These are phyloP conservation scores for Gryganskiella cystojenkinii DNA, from an alignment of 192 early-diverging fungal species.

Conservation along the genomic window DNA sequence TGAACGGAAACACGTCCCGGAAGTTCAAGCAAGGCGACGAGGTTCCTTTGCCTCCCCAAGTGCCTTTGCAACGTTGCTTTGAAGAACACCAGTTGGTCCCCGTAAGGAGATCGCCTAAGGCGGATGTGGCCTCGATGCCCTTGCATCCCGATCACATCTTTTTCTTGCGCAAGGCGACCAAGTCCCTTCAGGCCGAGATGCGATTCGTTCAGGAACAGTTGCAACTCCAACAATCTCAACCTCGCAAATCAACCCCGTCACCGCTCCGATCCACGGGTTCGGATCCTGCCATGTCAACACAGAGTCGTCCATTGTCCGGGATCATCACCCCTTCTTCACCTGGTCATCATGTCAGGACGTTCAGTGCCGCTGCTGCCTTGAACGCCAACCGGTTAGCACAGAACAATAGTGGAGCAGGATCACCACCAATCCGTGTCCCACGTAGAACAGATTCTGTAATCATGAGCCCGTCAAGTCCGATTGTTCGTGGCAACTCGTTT, in stretches of 20 bases:
- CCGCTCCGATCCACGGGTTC: conserved; percentile 22
- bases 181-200: conserved; percentile 51
- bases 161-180: conserved; percentile 45
- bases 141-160: conserved; percentile 34
- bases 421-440: conserved; percentile 33
- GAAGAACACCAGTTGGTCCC: conserved; percentile 36
- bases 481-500: conserved; percentile 30
- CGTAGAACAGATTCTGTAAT: conserved; percentile 48
- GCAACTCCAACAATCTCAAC: conserved; percentile 3
- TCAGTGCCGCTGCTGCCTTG: conserved; percentile 9
- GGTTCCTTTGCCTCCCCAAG: conserved; percentile 24
- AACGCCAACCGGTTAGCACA: conserved; percentile 5
- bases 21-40: conserved; percentile 32
- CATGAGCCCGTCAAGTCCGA: conserved; percentile 30
- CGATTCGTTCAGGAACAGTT: conserved; percentile 37
- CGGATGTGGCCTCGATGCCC: conserved; percentile 51
- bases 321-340: conserved; percentile 21
- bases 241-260: neutral
- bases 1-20: conserved; percentile 14
- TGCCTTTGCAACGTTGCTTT: conserved; percentile 22
- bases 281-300: conserved; percentile 11
- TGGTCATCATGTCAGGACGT: conserved; percentile 7
- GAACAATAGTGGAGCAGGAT: conserved; percentile 2
- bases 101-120: conserved; percentile 39
- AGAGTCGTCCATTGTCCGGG: conserved; percentile 14